Evolutionary conservation across 768 basidiomycete genomes (phyloP).

Genomic region (Tubosaeta sp.): DNA sequence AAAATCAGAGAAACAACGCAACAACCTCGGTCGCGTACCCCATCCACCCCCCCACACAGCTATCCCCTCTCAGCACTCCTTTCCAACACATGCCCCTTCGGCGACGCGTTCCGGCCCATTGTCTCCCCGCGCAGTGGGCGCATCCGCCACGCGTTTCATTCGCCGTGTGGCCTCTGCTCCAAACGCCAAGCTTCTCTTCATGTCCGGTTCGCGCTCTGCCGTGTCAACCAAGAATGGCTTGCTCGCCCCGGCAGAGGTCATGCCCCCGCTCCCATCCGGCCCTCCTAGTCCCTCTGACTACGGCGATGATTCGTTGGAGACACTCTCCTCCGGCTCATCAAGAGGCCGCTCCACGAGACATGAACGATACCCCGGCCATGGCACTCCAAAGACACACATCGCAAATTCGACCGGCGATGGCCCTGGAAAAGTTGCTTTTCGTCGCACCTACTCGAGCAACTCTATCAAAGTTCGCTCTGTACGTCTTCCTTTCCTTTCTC

Average conservation of each 20-base stretch:
- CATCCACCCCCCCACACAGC: conserved; percentile 30
- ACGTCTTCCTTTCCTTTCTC: conserved; percentile 24
- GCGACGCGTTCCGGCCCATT: conserved; percentile 46
- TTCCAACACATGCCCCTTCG: conserved; percentile 28
- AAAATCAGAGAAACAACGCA: conserved; percentile 46
- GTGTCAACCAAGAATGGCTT: conserved; percentile 73
- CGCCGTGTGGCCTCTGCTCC: conserved; percentile 95
- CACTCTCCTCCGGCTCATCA: conserved; percentile 73
- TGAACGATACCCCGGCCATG: conserved; percentile 27
- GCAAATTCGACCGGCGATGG: conserved; percentile 43
- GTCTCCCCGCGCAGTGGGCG: conserved; percentile 65
- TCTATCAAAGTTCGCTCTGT: conserved; percentile 93
- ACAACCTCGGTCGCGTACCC: conserved; percentile 46
- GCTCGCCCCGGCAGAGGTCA: conserved; percentile 61
- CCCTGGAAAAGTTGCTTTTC: conserved; percentile 70
- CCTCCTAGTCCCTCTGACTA: conserved; percentile 50
- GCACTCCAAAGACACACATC: conserved; percentile 40
- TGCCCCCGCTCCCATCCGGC: conserved; percentile 52
- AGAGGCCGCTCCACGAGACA: conserved; percentile 46
- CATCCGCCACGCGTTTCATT: conserved; percentile 82
- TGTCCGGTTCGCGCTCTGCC: conserved; percentile 50
- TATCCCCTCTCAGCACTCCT: conserved; percentile 40
- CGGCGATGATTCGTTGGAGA: conserved; percentile 71
- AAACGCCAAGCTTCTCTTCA: conserved; percentile 90
- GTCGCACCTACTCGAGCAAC: conserved; percentile 94